A percentile compares a stretch with the other conserved stretches of the same genome.
Evolutionary conservation across 495 filamentous ascomycete species (phyloP).

Genomic region (Neurospora discreta): DNA sequence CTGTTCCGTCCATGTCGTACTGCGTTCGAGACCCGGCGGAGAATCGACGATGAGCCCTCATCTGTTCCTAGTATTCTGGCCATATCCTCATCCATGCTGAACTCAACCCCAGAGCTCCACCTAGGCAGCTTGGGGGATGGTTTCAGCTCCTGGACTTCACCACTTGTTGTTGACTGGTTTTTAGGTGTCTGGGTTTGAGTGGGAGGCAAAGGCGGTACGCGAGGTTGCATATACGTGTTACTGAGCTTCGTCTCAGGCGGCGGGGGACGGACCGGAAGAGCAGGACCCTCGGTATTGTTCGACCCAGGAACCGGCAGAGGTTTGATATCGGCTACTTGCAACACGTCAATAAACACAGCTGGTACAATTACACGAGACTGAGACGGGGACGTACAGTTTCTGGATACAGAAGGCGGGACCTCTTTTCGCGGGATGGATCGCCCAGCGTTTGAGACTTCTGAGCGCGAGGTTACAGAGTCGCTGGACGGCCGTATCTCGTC

Average conservation of each 20-base stretch:
- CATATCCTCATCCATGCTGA: conserved; percentile 87
- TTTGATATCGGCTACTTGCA: conserved; percentile 30
- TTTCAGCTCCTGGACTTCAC: conserved; percentile 40
- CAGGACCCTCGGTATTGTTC: conserved; percentile 5
- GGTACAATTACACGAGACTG: not conserved
- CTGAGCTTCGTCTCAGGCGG: conserved; percentile 33
- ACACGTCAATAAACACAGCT: not conserved
- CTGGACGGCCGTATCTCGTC: conserved; percentile 30
- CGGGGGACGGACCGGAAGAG: conserved; percentile 13
- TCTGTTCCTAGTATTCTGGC: conserved; percentile 63
- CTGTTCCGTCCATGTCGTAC: conserved; percentile 88
- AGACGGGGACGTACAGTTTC: conserved; percentile 18
- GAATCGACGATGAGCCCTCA: conserved; percentile 59
- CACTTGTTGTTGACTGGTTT: conserved; percentile 43
- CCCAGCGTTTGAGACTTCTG: conserved; percentile 20
- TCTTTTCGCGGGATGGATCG: conserved; percentile 38
- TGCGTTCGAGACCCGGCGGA: conserved; percentile 82
- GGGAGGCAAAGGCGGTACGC: conserved; percentile 51
- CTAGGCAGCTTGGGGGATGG: conserved; percentile 62
- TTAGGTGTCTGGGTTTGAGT: conserved; percentile 38
- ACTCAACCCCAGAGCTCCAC: conserved; percentile 63
- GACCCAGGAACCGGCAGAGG: conserved; percentile 13
- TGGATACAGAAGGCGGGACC: conserved; percentile 23
- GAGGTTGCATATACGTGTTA: conserved; percentile 52
- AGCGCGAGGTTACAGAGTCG: conserved; percentile 22